These are phyloP conservation scores for Didymella sp. DNA, from an alignment of 2,329 filamentous ascomycete genomes.

Conservation along the genomic window DNA sequence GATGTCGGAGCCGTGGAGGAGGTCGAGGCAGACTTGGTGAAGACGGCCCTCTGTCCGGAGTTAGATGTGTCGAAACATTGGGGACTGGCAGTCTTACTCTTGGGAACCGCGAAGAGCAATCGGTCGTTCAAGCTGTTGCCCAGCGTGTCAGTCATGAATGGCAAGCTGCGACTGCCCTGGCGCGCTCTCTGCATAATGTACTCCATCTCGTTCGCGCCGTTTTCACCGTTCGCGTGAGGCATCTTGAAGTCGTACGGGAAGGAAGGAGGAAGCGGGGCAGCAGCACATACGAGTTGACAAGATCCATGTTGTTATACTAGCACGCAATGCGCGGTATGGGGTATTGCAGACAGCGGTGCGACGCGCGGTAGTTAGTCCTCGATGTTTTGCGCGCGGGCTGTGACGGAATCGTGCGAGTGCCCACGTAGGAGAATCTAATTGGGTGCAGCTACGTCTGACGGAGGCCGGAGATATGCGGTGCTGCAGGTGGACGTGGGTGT, in stretches of 20 bases:
- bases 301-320: conserved; percentile 47
- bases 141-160: conserved; percentile 50
- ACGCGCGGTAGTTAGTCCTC: conserved; percentile 26
- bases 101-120: conserved; percentile 95
- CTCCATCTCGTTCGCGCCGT: conserved; percentile 31
- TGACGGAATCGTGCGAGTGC: conserved; percentile 25
- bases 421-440: conserved; percentile 38
- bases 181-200: conserved; percentile 34
- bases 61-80: conserved; percentile 17
- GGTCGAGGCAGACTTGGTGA: conserved; percentile 84
- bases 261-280: conserved; percentile 16
- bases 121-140: conserved; percentile 83
- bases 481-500: conserved; percentile 29
- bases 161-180: conserved; percentile 45
- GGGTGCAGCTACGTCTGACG: conserved; percentile 22
- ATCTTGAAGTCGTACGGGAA: conserved; percentile 23
- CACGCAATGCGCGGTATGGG: conserved; percentile 35
- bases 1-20: conserved; percentile 92
- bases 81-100: conserved; percentile 69
- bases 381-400: conserved; percentile 26
- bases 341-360: conserved; percentile 27
- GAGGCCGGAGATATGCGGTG: conserved; percentile 23
- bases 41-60: conserved; percentile 80
- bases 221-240: conserved; percentile 30
- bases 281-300: conserved; percentile 51